These are phyloP conservation scores for Byssothecium circinans DNA, from an alignment of 2,329 filamentous ascomycete species.

Conservation along the genomic window DNA sequence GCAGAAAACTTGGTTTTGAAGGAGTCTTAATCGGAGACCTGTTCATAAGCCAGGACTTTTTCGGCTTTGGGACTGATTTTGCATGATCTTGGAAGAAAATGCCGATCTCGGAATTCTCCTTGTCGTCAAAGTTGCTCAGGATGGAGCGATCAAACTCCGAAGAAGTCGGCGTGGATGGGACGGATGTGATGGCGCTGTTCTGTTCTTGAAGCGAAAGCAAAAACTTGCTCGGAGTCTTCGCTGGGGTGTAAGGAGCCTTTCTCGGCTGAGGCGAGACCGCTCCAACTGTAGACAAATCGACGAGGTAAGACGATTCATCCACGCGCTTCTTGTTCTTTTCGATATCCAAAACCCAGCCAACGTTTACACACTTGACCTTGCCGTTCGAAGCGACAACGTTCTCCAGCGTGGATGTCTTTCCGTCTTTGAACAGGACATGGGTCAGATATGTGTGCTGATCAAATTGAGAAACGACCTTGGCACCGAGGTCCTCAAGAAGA, in stretches of 20 bases:
- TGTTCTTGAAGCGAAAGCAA: slow-evolving; percentile 15
- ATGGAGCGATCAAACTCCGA: slow-evolving; percentile 34
- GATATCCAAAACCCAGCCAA: slow-evolving; percentile 79
- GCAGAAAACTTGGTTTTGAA: slow-evolving; percentile 50
- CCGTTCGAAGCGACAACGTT: slow-evolving; percentile 74
- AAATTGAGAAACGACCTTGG: slow-evolving; percentile 66
- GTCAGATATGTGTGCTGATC: slow-evolving; percentile 77
- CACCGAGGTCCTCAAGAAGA: slow-evolving; percentile 78
- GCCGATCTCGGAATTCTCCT: slow-evolving; percentile 43
- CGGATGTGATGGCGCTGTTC: slow-evolving; percentile 2
- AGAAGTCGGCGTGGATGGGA: slow-evolving; percentile 18
- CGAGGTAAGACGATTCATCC: slow-evolving; percentile 35
- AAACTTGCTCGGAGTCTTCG: slow-evolving; percentile 34
- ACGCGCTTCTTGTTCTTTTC: slow-evolving; percentile 39
- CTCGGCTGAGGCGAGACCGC: slow-evolving; percentile 21
- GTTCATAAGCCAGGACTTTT: slow-evolving; percentile 30
- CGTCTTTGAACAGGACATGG: slow-evolving; percentile 89
- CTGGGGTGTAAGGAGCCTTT: slow-evolving; percentile 31
- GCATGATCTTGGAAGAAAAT: slow-evolving; percentile 46
- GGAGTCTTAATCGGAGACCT: slow-evolving; percentile 55
- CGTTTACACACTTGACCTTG: slow-evolving; percentile 80
- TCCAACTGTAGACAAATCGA: slow-evolving; percentile 30
- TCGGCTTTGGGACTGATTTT: slow-evolving; percentile 38
- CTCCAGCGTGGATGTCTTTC: slow-evolving; percentile 75
- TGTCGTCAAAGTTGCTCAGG: slow-evolving; percentile 20